Evolutionary conservation across 2,329 filamentous ascomycete genomes (phyloP), one percentile per base, ranked within the genome.

Genomic region (Arachnomyces sp.): DNA sequence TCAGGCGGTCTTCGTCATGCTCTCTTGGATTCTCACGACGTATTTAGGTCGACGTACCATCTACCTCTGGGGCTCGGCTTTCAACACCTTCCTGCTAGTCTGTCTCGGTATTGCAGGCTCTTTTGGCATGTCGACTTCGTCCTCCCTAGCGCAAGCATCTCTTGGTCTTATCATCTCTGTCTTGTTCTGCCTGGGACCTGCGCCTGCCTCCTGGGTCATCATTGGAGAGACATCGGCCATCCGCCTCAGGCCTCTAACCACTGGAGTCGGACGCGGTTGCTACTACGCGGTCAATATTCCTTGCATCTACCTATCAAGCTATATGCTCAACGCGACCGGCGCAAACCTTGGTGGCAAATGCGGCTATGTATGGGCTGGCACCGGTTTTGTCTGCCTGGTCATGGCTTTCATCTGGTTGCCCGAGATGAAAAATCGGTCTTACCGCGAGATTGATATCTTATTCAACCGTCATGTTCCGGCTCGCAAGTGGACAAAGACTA

Each of bases 271-370:
- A 54, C 78, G 79, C 54, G 78, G 62, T 39, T 62, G 68, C 9
- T 83, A 83, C 68, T 82, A 83, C 61, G 51, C 79, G 4, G 64
- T 78, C 45, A 73, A 82, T 43, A 82, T 82, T 56, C 78, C 78
- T 51, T 80, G 75, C 52, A 82, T 82, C 54, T 82, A 77, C 71
- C 69, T 78, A 7, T 57, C 67, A 6, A 74, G 68, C 46, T 78
- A 72, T 52, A 77, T 80, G 73, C 75, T 80, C 46, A 80, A 80
- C 68, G 58, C 69, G 1, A 52, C 55, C 42, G 51, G 55, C 48
- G 51, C 50, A 53, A 58, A 73, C 57, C 60, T 74, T 14, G 71
- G 67, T 31, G 73, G 71, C 57, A 74, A 70, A 66, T 72, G 71
- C 54, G 79, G 75, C 47, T 80, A 75, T 60, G 65, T 78, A 52